Percentiles rank a stretch among this genome's conserved stretches.
Evolutionary conservation across 2,329 filamentous ascomycete species (phyloP).

Genomic region (Chrysoporthe puriensis): DNA sequence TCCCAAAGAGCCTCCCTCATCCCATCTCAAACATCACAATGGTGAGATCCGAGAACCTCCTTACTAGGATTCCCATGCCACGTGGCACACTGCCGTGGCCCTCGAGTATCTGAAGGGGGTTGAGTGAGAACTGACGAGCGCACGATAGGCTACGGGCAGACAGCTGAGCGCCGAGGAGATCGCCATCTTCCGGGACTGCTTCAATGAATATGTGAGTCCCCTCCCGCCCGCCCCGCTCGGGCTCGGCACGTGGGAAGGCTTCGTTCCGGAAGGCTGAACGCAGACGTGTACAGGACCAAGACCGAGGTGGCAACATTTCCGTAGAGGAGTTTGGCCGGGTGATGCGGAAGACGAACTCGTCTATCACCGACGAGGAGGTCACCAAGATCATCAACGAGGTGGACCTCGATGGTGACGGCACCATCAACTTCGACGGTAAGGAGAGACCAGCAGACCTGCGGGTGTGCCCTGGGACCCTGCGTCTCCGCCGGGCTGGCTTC

Average conservation of each 20-base stretch:
- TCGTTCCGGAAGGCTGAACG: conserved; percentile 2
- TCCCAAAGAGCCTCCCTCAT: not conserved
- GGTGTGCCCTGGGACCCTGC: no score
- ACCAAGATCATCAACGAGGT: conserved; percentile 44
- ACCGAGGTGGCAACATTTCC: conserved; percentile 38
- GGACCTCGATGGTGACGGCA: conserved; percentile 44
- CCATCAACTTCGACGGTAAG: conserved; percentile 45
- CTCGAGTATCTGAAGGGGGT: no score
- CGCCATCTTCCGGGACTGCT: conserved; percentile 28
- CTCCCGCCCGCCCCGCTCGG: not conserved
- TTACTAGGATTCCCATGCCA: not conserved
- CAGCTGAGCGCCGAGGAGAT: conserved; percentile 27
- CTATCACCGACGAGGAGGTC: conserved; percentile 40
- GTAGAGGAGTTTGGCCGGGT: conserved; percentile 44
- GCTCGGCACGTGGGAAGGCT: no score
- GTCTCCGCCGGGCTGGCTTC: no score
- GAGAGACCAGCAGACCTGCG: not conserved
- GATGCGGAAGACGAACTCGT: conserved; percentile 39
- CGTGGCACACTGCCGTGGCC: not conserved
- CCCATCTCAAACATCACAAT: not conserved
- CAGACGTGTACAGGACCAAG: conserved; percentile 16
- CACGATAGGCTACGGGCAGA: conserved; percentile 18
- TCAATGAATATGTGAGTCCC: conserved; percentile 28
- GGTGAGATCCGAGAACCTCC: not conserved
- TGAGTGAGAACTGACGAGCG: not conserved